These are phyloP conservation scores for Hymenoscyphus occultus DNA, from an alignment of 2,329 filamentous ascomycete species.

Conservation along the genomic window DNA sequence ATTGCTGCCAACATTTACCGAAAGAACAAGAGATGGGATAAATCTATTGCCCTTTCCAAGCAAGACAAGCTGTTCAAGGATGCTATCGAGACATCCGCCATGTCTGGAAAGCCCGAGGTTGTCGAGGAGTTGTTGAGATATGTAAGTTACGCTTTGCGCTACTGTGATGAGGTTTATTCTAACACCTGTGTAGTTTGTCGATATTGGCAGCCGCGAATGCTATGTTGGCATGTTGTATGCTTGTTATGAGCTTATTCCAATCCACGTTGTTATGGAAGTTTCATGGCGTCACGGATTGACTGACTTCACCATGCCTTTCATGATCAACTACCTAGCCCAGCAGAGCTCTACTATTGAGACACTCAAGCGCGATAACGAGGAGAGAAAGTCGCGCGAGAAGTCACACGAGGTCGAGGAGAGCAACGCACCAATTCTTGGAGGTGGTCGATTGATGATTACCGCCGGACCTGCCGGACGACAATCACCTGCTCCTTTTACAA, in stretches of 20 bases:
- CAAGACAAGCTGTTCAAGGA: slow-evolving; percentile 99
- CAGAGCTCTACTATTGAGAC: slow-evolving; percentile 81
- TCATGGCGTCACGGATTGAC: slow-evolving; percentile 94
- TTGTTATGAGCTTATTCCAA: slow-evolving; percentile 94
- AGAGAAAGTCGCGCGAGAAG: slow-evolving; percentile 74
- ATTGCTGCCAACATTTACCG: slow-evolving; percentile 98
- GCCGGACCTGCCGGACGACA: slow-evolving; percentile 65
- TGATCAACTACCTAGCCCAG: slow-evolving; percentile 96
- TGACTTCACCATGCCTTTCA: slow-evolving; percentile 99
- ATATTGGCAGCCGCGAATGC: slow-evolving; percentile 98
- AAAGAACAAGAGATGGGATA: slow-evolving; percentile 99
- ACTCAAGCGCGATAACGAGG: slow-evolving; percentile 94
- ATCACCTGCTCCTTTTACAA: slow-evolving; percentile 66
- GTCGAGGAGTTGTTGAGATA: slow-evolving; percentile 96
- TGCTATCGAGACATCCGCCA: slow-evolving; percentile 94
- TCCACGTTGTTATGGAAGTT: slow-evolving; percentile 89
- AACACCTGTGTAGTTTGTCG: slow-evolving; percentile 72
- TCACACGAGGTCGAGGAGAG: slow-evolving; percentile 82
- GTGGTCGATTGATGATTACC: slow-evolving; percentile 89
- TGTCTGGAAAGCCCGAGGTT: slow-evolving; percentile 85
- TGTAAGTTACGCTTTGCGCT: slow-evolving; percentile 61
- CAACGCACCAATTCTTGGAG: slow-evolving; percentile 88
- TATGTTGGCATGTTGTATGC: slow-evolving; percentile 99
- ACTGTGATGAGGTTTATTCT: slow-evolving; percentile 21
- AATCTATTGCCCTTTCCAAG: slow-evolving; percentile 95